Evolutionary conservation across 768 basidiomycete genomes (phyloP).

Genomic region (Termitomyces sp.): DNA sequence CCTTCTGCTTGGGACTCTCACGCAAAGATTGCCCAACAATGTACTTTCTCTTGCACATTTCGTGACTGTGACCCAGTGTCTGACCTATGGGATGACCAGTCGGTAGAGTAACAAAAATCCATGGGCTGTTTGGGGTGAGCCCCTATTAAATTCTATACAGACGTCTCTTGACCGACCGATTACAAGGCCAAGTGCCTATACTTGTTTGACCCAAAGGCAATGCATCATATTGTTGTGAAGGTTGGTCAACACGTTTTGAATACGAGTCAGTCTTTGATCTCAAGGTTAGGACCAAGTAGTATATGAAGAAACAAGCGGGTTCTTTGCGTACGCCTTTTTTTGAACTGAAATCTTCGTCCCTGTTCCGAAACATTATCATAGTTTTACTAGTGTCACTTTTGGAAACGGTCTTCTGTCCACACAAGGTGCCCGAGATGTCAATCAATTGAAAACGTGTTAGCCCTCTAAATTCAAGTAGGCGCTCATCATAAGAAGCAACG

Average conservation of each 20-base stretch:
- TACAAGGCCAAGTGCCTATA: constrained; percentile 6
- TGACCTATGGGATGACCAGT: background rate
- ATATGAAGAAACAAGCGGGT: constrained; percentile 11
- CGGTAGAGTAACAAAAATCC: constrained; percentile 3
- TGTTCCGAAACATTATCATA: background rate
- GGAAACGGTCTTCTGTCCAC: constrained; percentile 11
- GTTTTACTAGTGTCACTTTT: constrained; percentile 4
- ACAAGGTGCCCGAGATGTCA: constrained; percentile 3
- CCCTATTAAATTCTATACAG: no score
- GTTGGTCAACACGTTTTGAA: background rate
- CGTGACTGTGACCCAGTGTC: background rate
- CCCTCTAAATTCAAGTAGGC: background rate
- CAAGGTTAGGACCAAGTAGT: constrained; percentile 9
- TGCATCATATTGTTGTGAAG: constrained; percentile 13
- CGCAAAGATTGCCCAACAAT: constrained; percentile 4
- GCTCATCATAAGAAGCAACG: constrained; percentile 12
- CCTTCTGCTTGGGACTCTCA: constrained; percentile 6
- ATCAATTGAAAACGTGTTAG: no score
- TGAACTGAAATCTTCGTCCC: no score
- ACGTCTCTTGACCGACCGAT: background rate
- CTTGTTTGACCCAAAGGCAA: constrained; percentile 10
- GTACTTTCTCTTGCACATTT: background rate
- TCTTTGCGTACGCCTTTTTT: constrained; percentile 6
- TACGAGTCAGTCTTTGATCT: background rate
- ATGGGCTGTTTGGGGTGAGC: constrained; percentile 8